phyloP scores from a whole-genome alignment of 257 asterid genomes.

The Rauvolfia tetraphylla region DNA sequence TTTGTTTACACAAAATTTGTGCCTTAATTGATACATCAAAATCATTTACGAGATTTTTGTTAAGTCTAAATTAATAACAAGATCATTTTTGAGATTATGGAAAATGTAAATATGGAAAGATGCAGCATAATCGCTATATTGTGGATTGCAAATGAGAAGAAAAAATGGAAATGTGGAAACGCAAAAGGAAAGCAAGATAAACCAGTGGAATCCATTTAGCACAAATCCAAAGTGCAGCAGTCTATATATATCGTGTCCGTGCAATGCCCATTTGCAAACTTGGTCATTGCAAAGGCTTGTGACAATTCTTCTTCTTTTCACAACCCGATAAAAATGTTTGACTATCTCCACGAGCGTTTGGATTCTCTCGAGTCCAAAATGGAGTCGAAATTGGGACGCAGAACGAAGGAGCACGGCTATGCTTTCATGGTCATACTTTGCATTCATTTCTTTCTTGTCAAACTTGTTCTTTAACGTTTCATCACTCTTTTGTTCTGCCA shows the following conservation, averaged over 20 bases:
- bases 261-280: not conserved
- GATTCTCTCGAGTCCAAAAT: not conserved
- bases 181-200: not conserved
- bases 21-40: not conserved
- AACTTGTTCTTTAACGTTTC: too few species aligned
- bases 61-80: not conserved
- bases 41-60: not conserved
- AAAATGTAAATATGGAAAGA: not conserved
- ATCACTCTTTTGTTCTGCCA: not conserved
- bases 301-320: not conserved
- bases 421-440: slow-evolving; percentile 22
- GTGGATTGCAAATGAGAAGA: not conserved
- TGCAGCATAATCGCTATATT: not conserved
- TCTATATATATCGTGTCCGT: not conserved
- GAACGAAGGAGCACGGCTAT: not conserved
- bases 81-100: not conserved
- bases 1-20: not conserved
- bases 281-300: not conserved
- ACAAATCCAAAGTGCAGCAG: not conserved
- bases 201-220: not conserved
- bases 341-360: slow-evolving; percentile 2
- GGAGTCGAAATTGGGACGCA: not conserved
- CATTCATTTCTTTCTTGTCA: not conserved
- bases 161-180: not conserved
- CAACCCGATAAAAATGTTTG: not conserved